These are phyloP conservation scores for Xylariaceae sp. DNA, from an alignment of 2,329 filamentous ascomycete species.

Conservation along the genomic window DNA sequence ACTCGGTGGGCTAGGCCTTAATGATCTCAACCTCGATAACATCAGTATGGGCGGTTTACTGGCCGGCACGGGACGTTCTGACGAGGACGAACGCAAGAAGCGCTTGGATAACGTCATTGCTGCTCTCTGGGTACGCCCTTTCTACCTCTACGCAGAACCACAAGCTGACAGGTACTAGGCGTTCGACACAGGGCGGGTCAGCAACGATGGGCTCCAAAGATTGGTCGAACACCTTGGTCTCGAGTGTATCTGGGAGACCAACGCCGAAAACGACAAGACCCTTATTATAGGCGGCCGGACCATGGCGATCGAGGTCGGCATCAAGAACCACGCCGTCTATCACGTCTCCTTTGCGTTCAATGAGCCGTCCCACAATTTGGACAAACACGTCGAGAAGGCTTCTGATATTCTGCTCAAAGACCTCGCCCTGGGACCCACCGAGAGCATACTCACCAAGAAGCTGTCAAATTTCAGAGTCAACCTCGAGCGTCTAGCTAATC, in stretches of 20 bases:
- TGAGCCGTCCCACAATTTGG: slow-evolving; percentile 56
- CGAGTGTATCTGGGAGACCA: slow-evolving; percentile 59
- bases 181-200: slow-evolving; percentile 59
- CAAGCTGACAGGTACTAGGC: slow-evolving; percentile 18
- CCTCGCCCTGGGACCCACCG: slow-evolving; percentile 56
- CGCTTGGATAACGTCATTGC: slow-evolving; percentile 52
- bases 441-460: slow-evolving; percentile 66
- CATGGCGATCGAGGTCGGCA: slow-evolving; percentile 59
- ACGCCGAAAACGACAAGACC: slow-evolving; percentile 49
- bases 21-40: slow-evolving; percentile 52
- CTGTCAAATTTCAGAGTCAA: slow-evolving; percentile 70
- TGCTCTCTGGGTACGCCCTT: slow-evolving; percentile 48
- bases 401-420: slow-evolving; percentile 65
- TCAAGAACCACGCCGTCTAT: slow-evolving; percentile 61
- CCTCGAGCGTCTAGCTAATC: slow-evolving; percentile 63
- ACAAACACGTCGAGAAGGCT: slow-evolving; percentile 59
- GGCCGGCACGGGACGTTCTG: slow-evolving; percentile 39
- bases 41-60: slow-evolving; percentile 49
- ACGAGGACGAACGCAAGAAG: slow-evolving; percentile 55
- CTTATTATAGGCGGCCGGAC: slow-evolving; percentile 62
- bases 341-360: slow-evolving; percentile 63
- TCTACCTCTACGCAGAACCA: slow-evolving; percentile 18
- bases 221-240: slow-evolving; percentile 66
- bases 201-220: slow-evolving; percentile 71
- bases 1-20: slow-evolving; percentile 55